phyloP scores from a whole-genome alignment of 805 yeast species.

The Scheffersomyces stipitis region DNA sequence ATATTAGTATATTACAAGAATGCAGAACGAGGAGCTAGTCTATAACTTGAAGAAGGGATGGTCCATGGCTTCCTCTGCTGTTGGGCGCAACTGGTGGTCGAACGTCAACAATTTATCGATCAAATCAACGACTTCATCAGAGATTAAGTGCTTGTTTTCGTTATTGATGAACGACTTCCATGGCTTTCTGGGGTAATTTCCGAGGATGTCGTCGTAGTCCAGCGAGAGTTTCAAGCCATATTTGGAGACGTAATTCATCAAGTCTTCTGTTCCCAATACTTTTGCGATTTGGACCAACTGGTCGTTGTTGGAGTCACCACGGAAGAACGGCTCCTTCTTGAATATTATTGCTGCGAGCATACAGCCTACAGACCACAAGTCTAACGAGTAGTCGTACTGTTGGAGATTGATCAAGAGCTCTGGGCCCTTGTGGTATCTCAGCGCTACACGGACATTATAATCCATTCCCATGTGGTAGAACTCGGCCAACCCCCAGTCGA shows the following conservation, averaged over 20 bases:
- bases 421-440: conserved; percentile 91
- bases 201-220: conserved; percentile 73
- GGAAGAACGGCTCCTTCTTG: conserved; percentile 88
- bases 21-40: no score
- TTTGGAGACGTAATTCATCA: conserved; percentile 65
- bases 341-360: conserved; percentile 89
- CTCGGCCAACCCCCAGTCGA: conserved; percentile 97
- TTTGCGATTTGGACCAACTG: conserved; percentile 87
- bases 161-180: conserved; percentile 78
- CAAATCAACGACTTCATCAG: conserved; percentile 71
- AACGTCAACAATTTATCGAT: conserved; percentile 77
- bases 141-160: conserved; percentile 65
- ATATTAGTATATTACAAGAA: no score
- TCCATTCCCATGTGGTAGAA: conserved; percentile 88
- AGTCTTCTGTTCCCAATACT: conserved; percentile 82
- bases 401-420: conserved; percentile 83
- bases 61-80: conserved; percentile 85
- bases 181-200: conserved; percentile 74
- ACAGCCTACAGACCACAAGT: conserved; percentile 93
- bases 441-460: conserved; percentile 91
- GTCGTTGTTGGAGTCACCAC: conserved; percentile 87
- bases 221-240: conserved; percentile 69
- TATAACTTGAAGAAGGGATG: conserved; percentile 47
- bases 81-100: conserved; percentile 85
- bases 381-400: conserved; percentile 88